A percentile compares a stretch with the other conserved stretches of the same genome.
Conservation (phyloP, 1,284 basidiomycete genomes). For the Gymnopus androsaceus region DNA sequence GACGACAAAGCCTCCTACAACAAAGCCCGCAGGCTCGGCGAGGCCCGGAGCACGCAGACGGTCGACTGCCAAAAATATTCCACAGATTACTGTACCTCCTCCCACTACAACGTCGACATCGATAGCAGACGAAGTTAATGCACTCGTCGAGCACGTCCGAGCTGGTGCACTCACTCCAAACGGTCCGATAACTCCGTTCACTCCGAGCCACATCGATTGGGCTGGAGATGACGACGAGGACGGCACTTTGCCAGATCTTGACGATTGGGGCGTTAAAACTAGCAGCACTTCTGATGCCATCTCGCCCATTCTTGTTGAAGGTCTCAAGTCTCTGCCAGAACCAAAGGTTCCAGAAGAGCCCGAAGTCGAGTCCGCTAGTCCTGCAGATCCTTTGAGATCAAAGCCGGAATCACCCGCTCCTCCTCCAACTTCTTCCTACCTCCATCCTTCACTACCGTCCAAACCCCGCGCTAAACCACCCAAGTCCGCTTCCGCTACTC, state of each 20-base stretch:
- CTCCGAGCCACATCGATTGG: slow-evolving; percentile 78
- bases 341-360: slow-evolving; percentile 26
- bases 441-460: slow-evolving; percentile 50
- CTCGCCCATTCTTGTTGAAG: slow-evolving; percentile 69
- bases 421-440: slow-evolving; percentile 26
- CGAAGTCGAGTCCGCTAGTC: neutral
- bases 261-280: slow-evolving; percentile 76
- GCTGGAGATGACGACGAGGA: slow-evolving; percentile 83
- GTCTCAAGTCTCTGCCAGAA: slow-evolving; percentile 65
- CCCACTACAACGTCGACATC: slow-evolving; percentile 15
- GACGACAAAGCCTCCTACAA: too few relatives aligned
- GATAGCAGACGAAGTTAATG: slow-evolving; percentile 52
- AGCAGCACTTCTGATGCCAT: slow-evolving; percentile 46
- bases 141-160: slow-evolving; percentile 69
- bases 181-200: slow-evolving; percentile 68
- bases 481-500: neutral
- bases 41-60: neutral
- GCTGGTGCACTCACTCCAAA: slow-evolving; percentile 68
- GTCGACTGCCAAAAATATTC: slow-evolving; percentile 5
- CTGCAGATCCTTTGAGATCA: too few relatives aligned
- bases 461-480: slow-evolving; percentile 37
- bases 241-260: slow-evolving; percentile 75
- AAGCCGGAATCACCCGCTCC: slow-evolving; percentile 1
- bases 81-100: slow-evolving; percentile 4
- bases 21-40: neutral